These are phyloP conservation scores for Pisolithus sp. DNA, from an alignment of 768 basidiomycete genomes.

Conservation along the genomic window DNA sequence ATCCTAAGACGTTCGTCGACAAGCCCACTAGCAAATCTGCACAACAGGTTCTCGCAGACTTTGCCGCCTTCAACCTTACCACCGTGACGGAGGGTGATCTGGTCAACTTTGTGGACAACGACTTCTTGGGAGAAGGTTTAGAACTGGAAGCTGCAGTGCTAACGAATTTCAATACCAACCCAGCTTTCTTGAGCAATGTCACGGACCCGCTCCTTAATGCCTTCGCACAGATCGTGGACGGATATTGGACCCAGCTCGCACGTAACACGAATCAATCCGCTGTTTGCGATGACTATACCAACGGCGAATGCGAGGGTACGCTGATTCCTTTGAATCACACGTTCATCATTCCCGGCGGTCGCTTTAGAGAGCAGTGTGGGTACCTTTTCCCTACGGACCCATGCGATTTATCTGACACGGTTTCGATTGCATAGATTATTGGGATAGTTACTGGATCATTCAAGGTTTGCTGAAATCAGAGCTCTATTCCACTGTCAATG, in stretches of 20 bases:
- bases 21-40: constrained; percentile 70
- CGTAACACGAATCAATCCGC: constrained; percentile 65
- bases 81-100: constrained; percentile 57
- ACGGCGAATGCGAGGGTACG: constrained; percentile 66
- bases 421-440: constrained; percentile 35
- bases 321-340: constrained; percentile 89
- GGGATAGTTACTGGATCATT: constrained; percentile 81
- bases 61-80: constrained; percentile 34
- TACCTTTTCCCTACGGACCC: constrained; percentile 11
- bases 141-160: constrained; percentile 66
- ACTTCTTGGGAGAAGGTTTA: constrained; percentile 81
- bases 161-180: constrained; percentile 52
- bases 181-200: constrained; percentile 67
- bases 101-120: constrained; percentile 60
- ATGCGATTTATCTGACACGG: background rate
- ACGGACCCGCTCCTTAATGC: constrained; percentile 61
- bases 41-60: constrained; percentile 65
- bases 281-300: constrained; percentile 47
- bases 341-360: constrained; percentile 82
- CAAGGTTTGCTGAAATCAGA: constrained; percentile 82
- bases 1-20: constrained; percentile 88
- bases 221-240: constrained; percentile 75
- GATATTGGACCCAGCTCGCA: constrained; percentile 79
- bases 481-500: constrained; percentile 65
- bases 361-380: constrained; percentile 82